Conservation (phyloP, 441 rosid species). For the Adansonia gregorii region DNA sequence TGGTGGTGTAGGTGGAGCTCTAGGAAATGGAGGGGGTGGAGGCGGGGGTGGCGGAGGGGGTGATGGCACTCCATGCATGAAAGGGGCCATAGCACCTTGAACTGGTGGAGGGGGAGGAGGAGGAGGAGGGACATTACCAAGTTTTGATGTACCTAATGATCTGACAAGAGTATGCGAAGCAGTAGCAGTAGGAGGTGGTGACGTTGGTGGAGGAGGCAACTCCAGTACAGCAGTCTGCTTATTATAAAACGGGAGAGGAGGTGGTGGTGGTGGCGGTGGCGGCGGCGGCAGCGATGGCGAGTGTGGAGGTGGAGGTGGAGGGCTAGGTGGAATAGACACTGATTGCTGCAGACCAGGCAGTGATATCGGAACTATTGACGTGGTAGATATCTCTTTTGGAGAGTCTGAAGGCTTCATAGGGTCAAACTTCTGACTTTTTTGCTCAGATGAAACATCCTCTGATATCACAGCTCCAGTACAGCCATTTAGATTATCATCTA, state of each 20-base stretch:
- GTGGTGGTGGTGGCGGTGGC: slow-evolving; percentile 34
- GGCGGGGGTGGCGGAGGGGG: slow-evolving; percentile 27
- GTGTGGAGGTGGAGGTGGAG: slow-evolving; percentile 32
- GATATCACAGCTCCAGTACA: slow-evolving; percentile 46
- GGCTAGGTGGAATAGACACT: slow-evolving; percentile 36
- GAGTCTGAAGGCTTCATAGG: slow-evolving; percentile 38
- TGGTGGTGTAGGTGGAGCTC: slow-evolving; percentile 23
- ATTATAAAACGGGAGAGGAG: slow-evolving; percentile 36
- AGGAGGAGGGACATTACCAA: slow-evolving; percentile 11
- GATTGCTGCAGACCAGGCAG: slow-evolving; percentile 36
- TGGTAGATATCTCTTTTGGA: slow-evolving; percentile 41
- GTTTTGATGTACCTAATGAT: slow-evolving; percentile 25
- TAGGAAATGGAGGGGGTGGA: slow-evolving; percentile 16
- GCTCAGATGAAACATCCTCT: slow-evolving; percentile 41
- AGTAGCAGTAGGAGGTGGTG: slow-evolving; percentile 39
- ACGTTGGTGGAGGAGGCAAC: slow-evolving; percentile 42
- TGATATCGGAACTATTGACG: slow-evolving; percentile 42
- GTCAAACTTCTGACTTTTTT: slow-evolving; percentile 32
- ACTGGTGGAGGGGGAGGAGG: slow-evolving; percentile 33
- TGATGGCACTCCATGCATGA: background rate
- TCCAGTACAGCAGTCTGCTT: slow-evolving; percentile 35
- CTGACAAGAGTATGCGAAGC: background rate
- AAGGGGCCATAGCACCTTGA: slow-evolving; percentile 5
- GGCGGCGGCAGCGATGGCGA: slow-evolving; percentile 41
- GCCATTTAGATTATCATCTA: slow-evolving; percentile 36